Evolutionary conservation across 257 asterid species (phyloP).

Genomic region (Nicotiana knightiana): DNA sequence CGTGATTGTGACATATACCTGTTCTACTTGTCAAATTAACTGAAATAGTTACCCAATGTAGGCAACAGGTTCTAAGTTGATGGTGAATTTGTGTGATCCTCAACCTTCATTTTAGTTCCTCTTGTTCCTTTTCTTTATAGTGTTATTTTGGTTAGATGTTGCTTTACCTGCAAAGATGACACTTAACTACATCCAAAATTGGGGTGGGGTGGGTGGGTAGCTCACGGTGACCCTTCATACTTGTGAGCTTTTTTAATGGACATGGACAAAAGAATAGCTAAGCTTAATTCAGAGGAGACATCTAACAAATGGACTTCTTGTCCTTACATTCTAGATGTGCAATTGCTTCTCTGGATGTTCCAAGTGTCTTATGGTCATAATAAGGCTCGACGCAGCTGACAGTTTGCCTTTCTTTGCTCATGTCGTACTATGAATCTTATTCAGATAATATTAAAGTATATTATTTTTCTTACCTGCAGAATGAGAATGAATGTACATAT

Average conservation of each 20-base stretch:
- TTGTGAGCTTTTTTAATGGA: no score
- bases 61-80: background rate
- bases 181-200: background rate
- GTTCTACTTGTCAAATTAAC: no score
- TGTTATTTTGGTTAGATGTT: no score
- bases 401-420: no score
- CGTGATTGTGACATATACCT: no score
- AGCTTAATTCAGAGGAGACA: background rate
- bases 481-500: constrained; percentile 82
- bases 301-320: background rate
- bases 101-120: background rate
- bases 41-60: no score
- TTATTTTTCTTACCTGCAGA: constrained; percentile 32
- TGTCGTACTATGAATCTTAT: background rate
- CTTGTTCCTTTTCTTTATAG: no score
- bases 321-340: background rate
- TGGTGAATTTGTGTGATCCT: background rate
- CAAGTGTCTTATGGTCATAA: background rate
- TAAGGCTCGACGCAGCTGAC: no score
- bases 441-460: background rate
- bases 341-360: background rate
- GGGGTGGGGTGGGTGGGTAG: no score
- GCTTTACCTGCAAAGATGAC: no score
- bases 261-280: background rate
- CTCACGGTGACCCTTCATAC: no score